Evolutionary conservation across 148 eudicot genomes (phyloP), one percentile per base, ranked within the genome.

Genomic region (Pharnaceum exiguum): DNA sequence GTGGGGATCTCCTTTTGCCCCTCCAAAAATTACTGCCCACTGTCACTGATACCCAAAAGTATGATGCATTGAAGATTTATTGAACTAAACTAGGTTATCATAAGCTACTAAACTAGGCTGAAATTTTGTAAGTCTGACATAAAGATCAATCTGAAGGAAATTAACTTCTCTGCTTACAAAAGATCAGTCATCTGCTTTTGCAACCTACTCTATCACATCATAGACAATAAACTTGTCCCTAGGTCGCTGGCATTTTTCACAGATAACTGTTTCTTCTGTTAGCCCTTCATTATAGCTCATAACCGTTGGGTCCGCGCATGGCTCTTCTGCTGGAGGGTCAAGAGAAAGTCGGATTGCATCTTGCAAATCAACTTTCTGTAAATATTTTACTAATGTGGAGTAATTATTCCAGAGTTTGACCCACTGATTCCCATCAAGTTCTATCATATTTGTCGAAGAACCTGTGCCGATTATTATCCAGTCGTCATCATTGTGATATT

Each of bases 401-500:
- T 70, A 60, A 17, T 15, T 66, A 52, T 65, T 58, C 25, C 74
- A 48, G 62, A 66, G 72, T 43, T 62, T 43, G 10, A 15, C 36
- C 48, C 67, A 51, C 46, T 66, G 62, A 15, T 48, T 59, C 10
- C 56, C 77, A 15, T 67, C 54, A 59, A 87, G 85, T 59, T 58
- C 73, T 37, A 81, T 25, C 50, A 56, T 54, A 51, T 79, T 69
- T 17, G 65, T 47, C 15, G 80, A 75, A 36, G 55, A 48, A 23
- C 79, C 81, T 7, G 21, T 57, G 18, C 89, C 89, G 5, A 88
- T 47, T 31, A 88, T 58, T 40, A 71, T 77, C 93, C 91, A 88
- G 25, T 67, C 77, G 37, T 65, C 58, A 27, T 59, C 70, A 10
- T 40, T 31, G 7, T 67, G 49, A 26, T 38, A 37, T 9, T 55